A percentile compares a stretch with the other conserved stretches of the same genome.
These are phyloP conservation scores for Graphilbum fragrans DNA, from an alignment of 2,329 filamentous ascomycete genomes.

Conservation along the genomic window DNA sequence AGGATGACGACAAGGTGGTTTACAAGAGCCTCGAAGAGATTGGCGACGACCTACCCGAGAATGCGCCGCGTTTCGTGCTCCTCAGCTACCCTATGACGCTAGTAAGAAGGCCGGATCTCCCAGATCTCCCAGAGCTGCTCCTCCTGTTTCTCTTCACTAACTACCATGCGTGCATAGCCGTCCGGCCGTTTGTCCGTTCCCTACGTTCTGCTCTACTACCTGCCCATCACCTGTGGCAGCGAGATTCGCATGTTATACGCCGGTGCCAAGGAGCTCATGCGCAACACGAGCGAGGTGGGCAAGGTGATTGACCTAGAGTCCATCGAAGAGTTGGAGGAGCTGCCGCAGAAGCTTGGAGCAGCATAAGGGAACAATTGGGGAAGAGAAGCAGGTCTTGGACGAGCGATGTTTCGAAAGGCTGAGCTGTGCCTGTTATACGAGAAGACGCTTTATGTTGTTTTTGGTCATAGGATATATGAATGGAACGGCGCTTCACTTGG, in stretches of 20 bases:
- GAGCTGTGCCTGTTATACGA: too few relatives aligned
- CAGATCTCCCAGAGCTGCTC: not conserved
- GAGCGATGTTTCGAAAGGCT: too few relatives aligned
- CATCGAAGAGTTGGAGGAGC: constrained; percentile 69
- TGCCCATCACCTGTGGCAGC: constrained; percentile 81
- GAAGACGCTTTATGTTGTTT: too few relatives aligned
- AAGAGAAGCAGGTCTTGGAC: not conserved
- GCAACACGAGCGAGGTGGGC: constrained; percentile 83
- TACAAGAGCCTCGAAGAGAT: constrained; percentile 75
- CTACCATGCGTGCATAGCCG: constrained; percentile 33
- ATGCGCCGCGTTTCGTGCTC: constrained; percentile 79
- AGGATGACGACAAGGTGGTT: constrained; percentile 61
- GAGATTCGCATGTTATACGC: constrained; percentile 90
- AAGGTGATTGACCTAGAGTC: constrained; percentile 75
- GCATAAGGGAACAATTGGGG: too few relatives aligned
- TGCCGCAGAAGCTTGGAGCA: constrained; percentile 51
- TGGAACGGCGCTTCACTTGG: too few relatives aligned
- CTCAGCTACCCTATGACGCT: constrained; percentile 84
- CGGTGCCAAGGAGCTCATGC: constrained; percentile 89
- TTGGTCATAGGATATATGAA: too few relatives aligned
- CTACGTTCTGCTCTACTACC: constrained; percentile 90
- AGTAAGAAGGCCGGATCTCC: constrained; percentile 30
- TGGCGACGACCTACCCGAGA: constrained; percentile 81
- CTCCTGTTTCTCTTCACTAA: not conserved
- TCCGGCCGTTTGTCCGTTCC: constrained; percentile 80